Evolutionary conservation across 2,329 filamentous ascomycete species (phyloP).

Genomic region (Xylaria sp.): DNA sequence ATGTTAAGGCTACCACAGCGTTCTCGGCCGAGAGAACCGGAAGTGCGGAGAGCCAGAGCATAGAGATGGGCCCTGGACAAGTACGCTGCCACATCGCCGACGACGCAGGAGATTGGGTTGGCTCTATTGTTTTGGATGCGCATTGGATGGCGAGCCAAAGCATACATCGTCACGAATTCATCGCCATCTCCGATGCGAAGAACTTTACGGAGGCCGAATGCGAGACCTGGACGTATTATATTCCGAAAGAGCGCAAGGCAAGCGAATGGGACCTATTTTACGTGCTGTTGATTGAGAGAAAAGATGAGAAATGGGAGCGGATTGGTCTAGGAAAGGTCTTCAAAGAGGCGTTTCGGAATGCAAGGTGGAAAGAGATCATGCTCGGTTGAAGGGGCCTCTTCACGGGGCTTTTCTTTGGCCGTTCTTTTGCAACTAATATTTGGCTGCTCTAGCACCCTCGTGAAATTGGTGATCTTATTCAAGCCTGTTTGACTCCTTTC

Average conservation of each 20-base stretch:
- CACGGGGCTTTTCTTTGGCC: neutral
- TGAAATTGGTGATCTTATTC: neutral
- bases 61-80: conserved; percentile 9
- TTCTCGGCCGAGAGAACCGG: neutral
- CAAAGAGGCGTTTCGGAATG: conserved; percentile 44
- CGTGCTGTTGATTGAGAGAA: conserved; percentile 47
- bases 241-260: conserved; percentile 49
- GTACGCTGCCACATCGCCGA: conserved; percentile 48
- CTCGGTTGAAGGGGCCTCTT: neutral
- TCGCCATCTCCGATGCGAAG: conserved; percentile 52
- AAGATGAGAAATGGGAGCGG: conserved; percentile 44
- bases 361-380: conserved; percentile 19
- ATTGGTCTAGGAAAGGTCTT: conserved; percentile 52
- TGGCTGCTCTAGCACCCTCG: neutral
- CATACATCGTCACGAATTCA: conserved; percentile 30
- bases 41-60: neutral
- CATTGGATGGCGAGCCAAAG: conserved; percentile 36
- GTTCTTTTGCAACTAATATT: no score
- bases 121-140: conserved; percentile 46
- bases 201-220: conserved; percentile 49
- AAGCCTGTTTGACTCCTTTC: neutral
- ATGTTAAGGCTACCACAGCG: conserved; percentile 37
- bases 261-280: conserved; percentile 52
- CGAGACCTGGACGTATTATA: conserved; percentile 51
- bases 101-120: conserved; percentile 49